Conservation (phyloP, 2,329 filamentous ascomycete genomes). For the Mycosphaerelloides madeirae region DNA sequence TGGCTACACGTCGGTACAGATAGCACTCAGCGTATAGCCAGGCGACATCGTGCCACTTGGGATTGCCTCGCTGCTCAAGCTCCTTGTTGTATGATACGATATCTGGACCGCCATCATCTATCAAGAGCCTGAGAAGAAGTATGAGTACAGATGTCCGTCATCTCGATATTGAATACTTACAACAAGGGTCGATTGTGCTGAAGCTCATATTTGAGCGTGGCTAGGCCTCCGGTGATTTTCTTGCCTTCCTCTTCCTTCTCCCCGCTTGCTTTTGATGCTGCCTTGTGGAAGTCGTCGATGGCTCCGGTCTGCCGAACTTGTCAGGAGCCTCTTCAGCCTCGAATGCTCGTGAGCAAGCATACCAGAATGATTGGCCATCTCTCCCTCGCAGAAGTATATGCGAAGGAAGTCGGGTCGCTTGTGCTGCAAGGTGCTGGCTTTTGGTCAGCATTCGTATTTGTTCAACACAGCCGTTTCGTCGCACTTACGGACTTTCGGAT, state of each 20-base stretch:
- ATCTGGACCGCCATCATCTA: slow-evolving; percentile 72
- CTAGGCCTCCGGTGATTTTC: slow-evolving; percentile 72
- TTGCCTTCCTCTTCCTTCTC: slow-evolving; percentile 76
- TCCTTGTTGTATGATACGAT: slow-evolving; percentile 81
- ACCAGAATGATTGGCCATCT: slow-evolving; percentile 94
- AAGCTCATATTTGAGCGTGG: slow-evolving; percentile 85
- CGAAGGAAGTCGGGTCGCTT: slow-evolving; percentile 79
- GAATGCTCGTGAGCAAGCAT: slow-evolving; percentile 28
- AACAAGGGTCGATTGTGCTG: slow-evolving; percentile 79
- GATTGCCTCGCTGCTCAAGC: slow-evolving; percentile 65
- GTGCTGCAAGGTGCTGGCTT: slow-evolving; percentile 68
- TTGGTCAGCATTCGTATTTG: slow-evolving; percentile 8
- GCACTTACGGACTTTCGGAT: slow-evolving; percentile 65
- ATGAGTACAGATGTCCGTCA: slow-evolving; percentile 2
- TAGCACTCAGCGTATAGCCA: slow-evolving; percentile 97
- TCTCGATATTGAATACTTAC: slow-evolving; percentile 45
- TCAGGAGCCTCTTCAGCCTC: slow-evolving; percentile 3
- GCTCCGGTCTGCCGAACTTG: slow-evolving; percentile 64
- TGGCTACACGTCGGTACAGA: slow-evolving; percentile 74
- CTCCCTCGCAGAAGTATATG: slow-evolving; percentile 74
- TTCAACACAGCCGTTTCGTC: neutral
- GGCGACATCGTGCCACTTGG: slow-evolving; percentile 75
- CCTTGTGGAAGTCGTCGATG: slow-evolving; percentile 89
- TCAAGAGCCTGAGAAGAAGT: slow-evolving; percentile 55
- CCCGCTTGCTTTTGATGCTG: slow-evolving; percentile 57